Conservation (phyloP, 2,329 filamentous ascomycete species). For the Talaromyces pinophilus region DNA sequence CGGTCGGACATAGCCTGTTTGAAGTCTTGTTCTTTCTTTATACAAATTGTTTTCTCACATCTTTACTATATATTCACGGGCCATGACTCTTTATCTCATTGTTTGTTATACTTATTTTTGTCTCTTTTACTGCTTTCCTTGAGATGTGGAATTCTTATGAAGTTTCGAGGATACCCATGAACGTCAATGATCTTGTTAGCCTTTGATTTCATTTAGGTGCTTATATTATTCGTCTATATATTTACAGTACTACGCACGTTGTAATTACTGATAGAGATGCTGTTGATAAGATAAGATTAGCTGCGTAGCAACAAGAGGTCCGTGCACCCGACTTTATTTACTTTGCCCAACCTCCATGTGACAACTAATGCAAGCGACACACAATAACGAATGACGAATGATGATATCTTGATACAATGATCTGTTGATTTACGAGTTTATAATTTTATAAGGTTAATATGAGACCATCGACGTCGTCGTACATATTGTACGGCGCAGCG, state of each 20-base stretch:
- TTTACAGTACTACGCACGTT: neutral
- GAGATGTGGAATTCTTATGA: constrained; percentile 18
- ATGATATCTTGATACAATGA: neutral
- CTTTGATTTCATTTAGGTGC: neutral
- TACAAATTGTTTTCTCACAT: neutral
- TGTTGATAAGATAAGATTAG: constrained; percentile 11
- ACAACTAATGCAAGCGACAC: neutral
- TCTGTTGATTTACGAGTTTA: neutral
- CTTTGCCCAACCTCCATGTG: neutral
- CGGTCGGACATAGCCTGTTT: neutral
- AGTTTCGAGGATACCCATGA: constrained; percentile 21
- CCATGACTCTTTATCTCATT: neutral
- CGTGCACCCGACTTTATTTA: constrained; percentile 13
- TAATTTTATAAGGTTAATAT: neutral
- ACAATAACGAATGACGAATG: neutral
- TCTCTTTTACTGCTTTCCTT: neutral
- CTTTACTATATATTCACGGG: constrained; percentile 8
- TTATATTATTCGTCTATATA: neutral
- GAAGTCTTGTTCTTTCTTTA: neutral
- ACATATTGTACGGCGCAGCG: neutral
- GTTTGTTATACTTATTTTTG: constrained; percentile 1
- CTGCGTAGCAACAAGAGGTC: constrained; percentile 15
- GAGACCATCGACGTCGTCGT: neutral
- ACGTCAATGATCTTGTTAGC: constrained; percentile 2
- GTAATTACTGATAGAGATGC: neutral